A percentile compares a stretch with the other conserved stretches of the same genome.
Conservation (phyloP, 2,329 filamentous ascomycete species). For the Cryphonectria radicalis region DNA sequence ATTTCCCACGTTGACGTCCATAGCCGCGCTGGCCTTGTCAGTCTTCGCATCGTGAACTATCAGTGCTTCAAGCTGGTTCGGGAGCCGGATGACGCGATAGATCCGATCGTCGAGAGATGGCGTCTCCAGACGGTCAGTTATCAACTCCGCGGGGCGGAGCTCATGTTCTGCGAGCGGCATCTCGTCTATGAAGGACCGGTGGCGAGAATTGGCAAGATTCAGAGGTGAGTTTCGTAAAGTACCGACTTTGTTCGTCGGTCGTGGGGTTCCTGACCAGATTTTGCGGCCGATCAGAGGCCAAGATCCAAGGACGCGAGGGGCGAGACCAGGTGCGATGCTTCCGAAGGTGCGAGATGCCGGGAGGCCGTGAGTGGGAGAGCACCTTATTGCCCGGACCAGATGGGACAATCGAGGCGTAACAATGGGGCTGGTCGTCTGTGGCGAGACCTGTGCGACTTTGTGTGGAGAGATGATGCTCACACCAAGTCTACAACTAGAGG, state of each 20-base stretch:
- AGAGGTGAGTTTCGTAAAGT: conserved; percentile 12
- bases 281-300: conserved; percentile 10
- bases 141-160: conserved; percentile 41
- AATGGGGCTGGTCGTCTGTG: conserved; percentile 18
- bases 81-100: conserved; percentile 84
- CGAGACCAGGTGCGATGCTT: conserved; percentile 4
- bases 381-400: conserved; percentile 8
- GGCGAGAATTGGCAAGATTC: conserved; percentile 22
- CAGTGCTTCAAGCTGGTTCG: conserved; percentile 87
- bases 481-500: conserved; percentile 9
- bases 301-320: not conserved
- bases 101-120: conserved; percentile 82
- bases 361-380: conserved; percentile 1
- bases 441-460: conserved; percentile 18
- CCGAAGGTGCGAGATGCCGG: conserved; percentile 6
- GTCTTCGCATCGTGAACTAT: conserved; percentile 93
- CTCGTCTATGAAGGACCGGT: conserved; percentile 35
- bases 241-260: not conserved
- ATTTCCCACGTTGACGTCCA: conserved; percentile 95
- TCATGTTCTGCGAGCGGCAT: conserved; percentile 38
- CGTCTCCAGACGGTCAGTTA: conserved; percentile 78
- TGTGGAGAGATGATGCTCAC: conserved; percentile 11
- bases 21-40: conserved; percentile 93
- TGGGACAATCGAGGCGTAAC: not conserved
- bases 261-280: not conserved